Percentiles rank a stretch among this genome's conserved stretches.
Conservation (phyloP, 768 basidiomycete genomes). For the button mushroom (Agaricus bisporus) region DNA sequence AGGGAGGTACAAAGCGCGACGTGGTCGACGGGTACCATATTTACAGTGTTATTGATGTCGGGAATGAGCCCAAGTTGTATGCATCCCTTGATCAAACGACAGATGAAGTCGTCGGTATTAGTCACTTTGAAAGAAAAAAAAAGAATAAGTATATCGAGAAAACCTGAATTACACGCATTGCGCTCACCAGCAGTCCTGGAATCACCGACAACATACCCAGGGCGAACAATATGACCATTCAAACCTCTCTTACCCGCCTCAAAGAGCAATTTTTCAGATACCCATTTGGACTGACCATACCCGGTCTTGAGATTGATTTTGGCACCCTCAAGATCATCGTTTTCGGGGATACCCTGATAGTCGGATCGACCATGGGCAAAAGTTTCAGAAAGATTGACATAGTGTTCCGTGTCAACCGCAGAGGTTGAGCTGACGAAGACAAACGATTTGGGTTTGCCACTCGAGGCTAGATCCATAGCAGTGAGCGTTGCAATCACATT, state of each 20-base stretch:
- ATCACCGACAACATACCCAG: conserved; percentile 96
- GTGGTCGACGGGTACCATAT: conserved; percentile 97
- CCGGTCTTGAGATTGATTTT: conserved; percentile 73
- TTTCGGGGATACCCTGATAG: conserved; percentile 74
- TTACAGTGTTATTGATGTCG: conserved; percentile 96
- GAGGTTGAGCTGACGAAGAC: conserved; percentile 95
- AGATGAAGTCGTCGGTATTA: conserved; percentile 98
- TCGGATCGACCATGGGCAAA: conserved; percentile 33
- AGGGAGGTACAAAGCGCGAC: conserved; percentile 80
- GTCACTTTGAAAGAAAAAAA: conserved; percentile 54
- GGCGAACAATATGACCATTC: conserved; percentile 80
- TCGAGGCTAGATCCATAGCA: conserved; percentile 71
- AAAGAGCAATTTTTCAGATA: conserved; percentile 89
- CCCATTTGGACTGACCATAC: conserved; percentile 98
- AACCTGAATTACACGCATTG: not conserved
- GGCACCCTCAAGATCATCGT: conserved; percentile 85
- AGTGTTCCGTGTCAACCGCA: conserved; percentile 88
- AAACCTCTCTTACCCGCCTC: conserved; percentile 88
- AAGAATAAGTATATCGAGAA: not conserved
- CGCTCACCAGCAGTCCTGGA: conserved; percentile 75
- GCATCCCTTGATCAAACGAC: conserved; percentile 98
- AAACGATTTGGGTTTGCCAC: conserved; percentile 67
- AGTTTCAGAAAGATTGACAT: conserved; percentile 80
- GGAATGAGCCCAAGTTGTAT: conserved; percentile 94
- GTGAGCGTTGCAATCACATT: conserved; percentile 93